Conservation (phyloP, 2,329 filamentous ascomycete species). For the Fusarium tanahbumbuense region DNA sequence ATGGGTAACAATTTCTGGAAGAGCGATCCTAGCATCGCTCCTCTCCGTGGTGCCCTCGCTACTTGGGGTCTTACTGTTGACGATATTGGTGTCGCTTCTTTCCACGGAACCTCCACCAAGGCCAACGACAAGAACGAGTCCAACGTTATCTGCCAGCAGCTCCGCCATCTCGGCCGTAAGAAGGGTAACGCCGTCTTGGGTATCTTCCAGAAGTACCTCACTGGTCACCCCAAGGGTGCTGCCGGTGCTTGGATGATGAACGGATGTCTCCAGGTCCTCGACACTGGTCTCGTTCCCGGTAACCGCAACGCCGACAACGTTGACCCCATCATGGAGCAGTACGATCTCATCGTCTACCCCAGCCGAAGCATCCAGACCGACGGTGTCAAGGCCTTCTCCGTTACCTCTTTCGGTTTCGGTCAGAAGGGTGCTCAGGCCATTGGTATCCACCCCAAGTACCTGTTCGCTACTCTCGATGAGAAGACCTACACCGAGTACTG, state of each 20-base stretch:
- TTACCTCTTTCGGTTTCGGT: slow-evolving; percentile 98
- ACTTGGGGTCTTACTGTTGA: slow-evolving; percentile 99
- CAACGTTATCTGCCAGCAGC: slow-evolving; percentile 94
- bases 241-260: slow-evolving; percentile 99
- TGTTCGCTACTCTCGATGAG: slow-evolving; percentile 93
- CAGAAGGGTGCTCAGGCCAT: slow-evolving; percentile 99
- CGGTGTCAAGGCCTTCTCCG: slow-evolving; percentile 97
- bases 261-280: slow-evolving; percentile 94
- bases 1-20: slow-evolving; percentile 99
- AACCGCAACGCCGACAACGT: slow-evolving; percentile 99
- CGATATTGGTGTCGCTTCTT: slow-evolving; percentile 93
- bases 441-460: slow-evolving; percentile 95
- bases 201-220: slow-evolving; percentile 99
- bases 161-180: slow-evolving; percentile 91
- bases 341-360: slow-evolving; percentile 97
- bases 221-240: slow-evolving; percentile 98
- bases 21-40: slow-evolving; percentile 91
- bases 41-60: slow-evolving; percentile 92
- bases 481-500: slow-evolving; percentile 85
- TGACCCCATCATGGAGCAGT: slow-evolving; percentile 95
- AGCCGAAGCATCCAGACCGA: slow-evolving; percentile 96
- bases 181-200: slow-evolving; percentile 97
- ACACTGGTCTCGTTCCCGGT: slow-evolving; percentile 91
- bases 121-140: slow-evolving; percentile 99
- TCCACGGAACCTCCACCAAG: slow-evolving; percentile 98